phyloP scores from a whole-genome alignment of 768 basidiomycete species.

The Amanita polypyramis region DNA sequence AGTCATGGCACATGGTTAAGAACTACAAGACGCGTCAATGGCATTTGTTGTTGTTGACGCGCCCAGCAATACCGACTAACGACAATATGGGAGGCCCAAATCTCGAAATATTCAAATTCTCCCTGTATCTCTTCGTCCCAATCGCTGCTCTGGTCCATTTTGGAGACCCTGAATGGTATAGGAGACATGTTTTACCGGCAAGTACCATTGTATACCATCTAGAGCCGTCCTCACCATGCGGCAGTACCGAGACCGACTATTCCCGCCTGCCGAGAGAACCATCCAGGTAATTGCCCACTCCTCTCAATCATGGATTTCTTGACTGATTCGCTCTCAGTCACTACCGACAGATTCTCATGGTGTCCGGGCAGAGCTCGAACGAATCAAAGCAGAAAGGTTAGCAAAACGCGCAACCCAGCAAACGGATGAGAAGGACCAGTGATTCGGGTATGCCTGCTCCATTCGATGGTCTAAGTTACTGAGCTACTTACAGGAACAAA shows the following conservation, averaged over 20 bases:
- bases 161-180: constrained; percentile 85
- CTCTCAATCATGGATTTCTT: background rate
- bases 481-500: background rate
- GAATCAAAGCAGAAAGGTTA: constrained; percentile 52
- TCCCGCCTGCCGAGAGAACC: constrained; percentile 51
- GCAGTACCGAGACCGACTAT: constrained; percentile 65
- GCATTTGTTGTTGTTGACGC: constrained; percentile 23
- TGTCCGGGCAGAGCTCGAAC: constrained; percentile 58
- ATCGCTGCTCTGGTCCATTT: constrained; percentile 74
- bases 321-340: constrained; percentile 23
- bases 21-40: background rate
- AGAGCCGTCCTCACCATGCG: background rate
- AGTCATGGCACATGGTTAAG: background rate
- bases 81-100: constrained; percentile 56
- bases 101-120: constrained; percentile 87
- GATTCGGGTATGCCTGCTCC: background rate
- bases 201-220: constrained; percentile 7
- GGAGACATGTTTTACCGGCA: constrained; percentile 66
- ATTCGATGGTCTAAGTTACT: background rate
- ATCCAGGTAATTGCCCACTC: constrained; percentile 28
- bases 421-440: constrained; percentile 19
- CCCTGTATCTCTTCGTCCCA: constrained; percentile 77
- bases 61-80: background rate
- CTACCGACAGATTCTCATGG: constrained; percentile 59
- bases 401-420: constrained; percentile 37